These are phyloP conservation scores for Dendrocalamus sinicus DNA, from an alignment of 176 grass and related monocot species.

Conservation along the genomic window DNA sequence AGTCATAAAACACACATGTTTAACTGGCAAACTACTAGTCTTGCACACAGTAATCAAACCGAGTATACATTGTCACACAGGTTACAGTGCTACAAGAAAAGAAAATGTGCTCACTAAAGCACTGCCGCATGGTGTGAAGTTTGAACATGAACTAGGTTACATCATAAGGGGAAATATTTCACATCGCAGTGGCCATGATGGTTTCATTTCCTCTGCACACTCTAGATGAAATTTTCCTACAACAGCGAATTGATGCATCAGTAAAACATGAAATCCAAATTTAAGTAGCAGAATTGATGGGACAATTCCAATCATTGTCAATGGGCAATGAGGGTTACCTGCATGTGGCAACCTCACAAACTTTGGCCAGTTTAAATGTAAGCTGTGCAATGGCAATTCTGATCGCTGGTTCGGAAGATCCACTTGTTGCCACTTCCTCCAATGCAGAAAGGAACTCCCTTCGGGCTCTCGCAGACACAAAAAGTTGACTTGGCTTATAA, in stretches of 20 bases:
- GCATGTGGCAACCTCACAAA: slow-evolving; percentile 61
- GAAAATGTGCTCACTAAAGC: slow-evolving; percentile 29
- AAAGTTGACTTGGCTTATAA: slow-evolving; percentile 72
- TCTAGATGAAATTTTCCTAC: slow-evolving; percentile 67
- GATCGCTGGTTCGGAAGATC: slow-evolving; percentile 52
- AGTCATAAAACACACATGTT: neutral
- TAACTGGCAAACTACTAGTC: slow-evolving; percentile 30
- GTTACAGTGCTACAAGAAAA: slow-evolving; percentile 29
- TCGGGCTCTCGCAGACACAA: slow-evolving; percentile 74
- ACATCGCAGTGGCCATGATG: slow-evolving; percentile 50
- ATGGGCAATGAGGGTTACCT: slow-evolving; percentile 56
- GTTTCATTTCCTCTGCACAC: slow-evolving; percentile 52
- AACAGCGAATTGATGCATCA: slow-evolving; percentile 37
- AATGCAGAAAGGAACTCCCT: slow-evolving; percentile 75
- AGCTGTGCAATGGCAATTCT: slow-evolving; percentile 66
- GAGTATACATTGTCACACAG: neutral
- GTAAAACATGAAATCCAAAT: neutral
- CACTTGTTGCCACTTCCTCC: slow-evolving; percentile 62
- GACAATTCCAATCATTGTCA: neutral
- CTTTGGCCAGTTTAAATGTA: slow-evolving; percentile 67
- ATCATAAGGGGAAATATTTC: slow-evolving; percentile 9
- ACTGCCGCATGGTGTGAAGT: neutral
- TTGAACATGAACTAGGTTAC: slow-evolving; percentile 17
- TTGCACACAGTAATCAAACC: slow-evolving; percentile 29
- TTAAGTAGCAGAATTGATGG: slow-evolving; percentile 9